These are phyloP conservation scores for Kluyveromyces dobzhanskii DNA, from an alignment of 805 yeast species.

Conservation along the genomic window DNA sequence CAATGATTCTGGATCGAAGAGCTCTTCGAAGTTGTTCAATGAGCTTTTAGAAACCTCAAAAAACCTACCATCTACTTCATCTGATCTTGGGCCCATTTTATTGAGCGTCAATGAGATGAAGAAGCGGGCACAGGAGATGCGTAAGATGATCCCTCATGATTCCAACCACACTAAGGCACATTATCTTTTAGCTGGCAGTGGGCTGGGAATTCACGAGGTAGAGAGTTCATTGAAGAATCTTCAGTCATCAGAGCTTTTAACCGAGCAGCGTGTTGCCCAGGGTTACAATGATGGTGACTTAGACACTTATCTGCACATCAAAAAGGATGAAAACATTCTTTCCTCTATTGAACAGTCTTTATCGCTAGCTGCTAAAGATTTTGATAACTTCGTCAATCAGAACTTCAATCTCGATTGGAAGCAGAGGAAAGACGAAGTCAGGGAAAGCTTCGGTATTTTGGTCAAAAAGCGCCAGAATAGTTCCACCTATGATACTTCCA, in stretches of 20 bases:
- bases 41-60: constrained; percentile 73
- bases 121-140: constrained; percentile 51
- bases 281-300: constrained; percentile 33
- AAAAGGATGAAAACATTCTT: constrained; percentile 75
- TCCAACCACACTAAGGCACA: constrained; percentile 62
- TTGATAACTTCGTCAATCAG: constrained; percentile 65
- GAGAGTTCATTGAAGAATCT: constrained; percentile 44
- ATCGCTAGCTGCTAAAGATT: constrained; percentile 66
- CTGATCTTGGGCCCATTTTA: constrained; percentile 73
- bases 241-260: constrained; percentile 34
- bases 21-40: constrained; percentile 34
- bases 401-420: constrained; percentile 81
- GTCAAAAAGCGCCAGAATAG: constrained; percentile 23
- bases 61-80: constrained; percentile 56
- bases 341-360: constrained; percentile 78
- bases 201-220: constrained; percentile 77
- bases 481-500: constrained; percentile 4
- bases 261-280: constrained; percentile 15
- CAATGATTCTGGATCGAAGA: not conserved
- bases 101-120: constrained; percentile 73
- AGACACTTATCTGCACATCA: constrained; percentile 54
- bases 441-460: constrained; percentile 60
- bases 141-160: constrained; percentile 36
- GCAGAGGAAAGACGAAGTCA: constrained; percentile 61
- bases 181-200: constrained; percentile 82